Conservation (phyloP, 148 eudicot genomes). For the Diospyros kaki region DNA sequence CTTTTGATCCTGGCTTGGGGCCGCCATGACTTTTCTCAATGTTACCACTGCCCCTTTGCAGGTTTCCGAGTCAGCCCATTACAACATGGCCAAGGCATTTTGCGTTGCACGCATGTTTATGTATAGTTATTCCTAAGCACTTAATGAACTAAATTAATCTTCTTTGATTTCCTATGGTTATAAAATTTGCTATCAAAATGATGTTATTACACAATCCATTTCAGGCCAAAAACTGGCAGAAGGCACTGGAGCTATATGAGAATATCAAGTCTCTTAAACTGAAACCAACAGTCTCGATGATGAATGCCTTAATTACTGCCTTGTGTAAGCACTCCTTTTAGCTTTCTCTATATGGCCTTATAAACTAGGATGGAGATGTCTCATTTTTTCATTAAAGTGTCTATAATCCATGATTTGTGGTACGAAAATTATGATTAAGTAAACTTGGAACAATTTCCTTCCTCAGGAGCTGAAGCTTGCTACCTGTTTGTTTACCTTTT, state of each 20-base stretch:
- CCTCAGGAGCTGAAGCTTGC: background rate
- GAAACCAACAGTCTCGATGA: conserved; percentile 72
- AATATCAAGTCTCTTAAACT: conserved; percentile 57
- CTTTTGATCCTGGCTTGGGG: background rate
- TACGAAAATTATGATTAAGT: background rate
- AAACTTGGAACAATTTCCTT: background rate
- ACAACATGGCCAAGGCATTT: background rate
- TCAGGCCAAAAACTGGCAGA: conserved; percentile 82
- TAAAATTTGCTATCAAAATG: conserved; percentile 12
- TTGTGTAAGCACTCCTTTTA: conserved; percentile 57
- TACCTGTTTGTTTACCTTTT: background rate
- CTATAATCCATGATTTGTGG: background rate
- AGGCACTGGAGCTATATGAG: conserved; percentile 80
- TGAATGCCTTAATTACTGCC: conserved; percentile 91
- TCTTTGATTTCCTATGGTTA: conserved; percentile 10
- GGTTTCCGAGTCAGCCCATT: background rate
- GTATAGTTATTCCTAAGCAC: background rate
- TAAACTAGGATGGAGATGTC: background rate
- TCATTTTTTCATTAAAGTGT: background rate
- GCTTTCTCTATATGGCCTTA: conserved; percentile 1
- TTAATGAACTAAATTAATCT: background rate
- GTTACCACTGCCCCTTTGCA: background rate
- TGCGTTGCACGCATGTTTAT: background rate
- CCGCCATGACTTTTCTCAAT: background rate
- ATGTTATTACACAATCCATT: conserved; percentile 22